Evolutionary conservation across 805 yeast genomes (phyloP), one percentile per base, ranked within the genome.

Genomic region (Starmerella davenportii): DNA sequence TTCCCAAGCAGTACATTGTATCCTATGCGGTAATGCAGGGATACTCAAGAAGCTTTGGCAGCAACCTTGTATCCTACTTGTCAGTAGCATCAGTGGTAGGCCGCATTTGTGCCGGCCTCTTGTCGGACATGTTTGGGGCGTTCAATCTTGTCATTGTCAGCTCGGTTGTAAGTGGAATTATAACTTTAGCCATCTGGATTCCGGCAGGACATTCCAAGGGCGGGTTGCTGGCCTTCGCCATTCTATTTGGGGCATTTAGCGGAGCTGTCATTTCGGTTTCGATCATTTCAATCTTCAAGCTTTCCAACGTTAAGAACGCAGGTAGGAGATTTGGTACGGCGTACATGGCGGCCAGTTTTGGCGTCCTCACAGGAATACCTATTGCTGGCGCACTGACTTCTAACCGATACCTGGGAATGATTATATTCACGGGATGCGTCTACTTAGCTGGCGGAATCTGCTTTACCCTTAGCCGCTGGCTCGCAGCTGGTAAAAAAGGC

Each of bases 241-340:
- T 62, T 0, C 34, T 55, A 31, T 43, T 43, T 28, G 48, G 48
- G 7, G 36, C 38, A 21, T 40, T 29, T 16, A 18, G 33, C 4
- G 43, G 43, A 16, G 36, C 40, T 16, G 68, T 76, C 4, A 58
- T 77, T 30, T 65, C 79, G 1, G 50, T 78, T 35, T 68, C 77
- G 1, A 82, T 87, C 0, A 73, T 71, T 2, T 76, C 85, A 44
- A 65, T 75, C 17, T 68, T 78, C 0, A 68, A 69, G 34, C 70
- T 77, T 21, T 69, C 75, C 15, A 66, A 65, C 13, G 72, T 75
- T 1, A 61, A 65, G 39, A 69, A 72, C 40, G 76, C 76, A 53
- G 84, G 84, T 15, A 70, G 69, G 44, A 56, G 76, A 20, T 77
- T 72, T 46, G 82, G 82, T 0, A 64, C 79, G 14, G 65, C 72